Evolutionary conservation across 176 grass and related monocot species (phyloP), one percentile per base, ranked within the genome.

Genomic region (Aegilops speltoides): DNA sequence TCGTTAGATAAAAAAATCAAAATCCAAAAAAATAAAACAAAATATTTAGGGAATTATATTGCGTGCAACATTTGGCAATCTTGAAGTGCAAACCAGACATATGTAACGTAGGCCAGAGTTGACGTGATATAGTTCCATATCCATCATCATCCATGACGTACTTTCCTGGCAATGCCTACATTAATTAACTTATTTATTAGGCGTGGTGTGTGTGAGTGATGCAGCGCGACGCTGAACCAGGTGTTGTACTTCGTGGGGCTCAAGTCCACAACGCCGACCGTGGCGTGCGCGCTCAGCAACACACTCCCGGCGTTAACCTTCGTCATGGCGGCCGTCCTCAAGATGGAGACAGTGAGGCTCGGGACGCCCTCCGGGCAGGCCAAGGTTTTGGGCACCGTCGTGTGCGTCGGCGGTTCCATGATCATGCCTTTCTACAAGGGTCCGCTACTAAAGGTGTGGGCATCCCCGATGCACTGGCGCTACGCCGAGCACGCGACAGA

Each of bases 351-450:
- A 77, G 77, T 91, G 54, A 83, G 91, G 31, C 76, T 70, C 19
- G 32, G 3, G 4, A 79, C 91, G 23, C 17, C 68, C 28, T 57
- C 88, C 26, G 90, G 93, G 16, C 91, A 87, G 82, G 93, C 90
- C 1, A 98, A 98, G 81, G 64, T 96, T 62, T 11, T 84, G 1
- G 96, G 96, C 75, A 96, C 93, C 20, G 78, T 83, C 10, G 59
- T 94, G 52, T 95, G 96, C 63, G 84, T 98, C 14, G 92, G 96
- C 3, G 96, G 93, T 2, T 95, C 96, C 67, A 94, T 98, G 96
- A 28, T 98, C 14, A 95, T 98, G 28, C 93, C 96, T 13, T 98
- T 98, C 89, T 98, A 92, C 91, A 96, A 93, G 86, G 96, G 96
- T 64, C 41, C 77, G 2, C 77, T 84, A 17, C 52, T 98, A 33